A percentile compares a stretch with the other conserved stretches of the same genome.
Evolutionary conservation across 305 asterid species (phyloP).

Genomic region (Euphrasia arctica): DNA sequence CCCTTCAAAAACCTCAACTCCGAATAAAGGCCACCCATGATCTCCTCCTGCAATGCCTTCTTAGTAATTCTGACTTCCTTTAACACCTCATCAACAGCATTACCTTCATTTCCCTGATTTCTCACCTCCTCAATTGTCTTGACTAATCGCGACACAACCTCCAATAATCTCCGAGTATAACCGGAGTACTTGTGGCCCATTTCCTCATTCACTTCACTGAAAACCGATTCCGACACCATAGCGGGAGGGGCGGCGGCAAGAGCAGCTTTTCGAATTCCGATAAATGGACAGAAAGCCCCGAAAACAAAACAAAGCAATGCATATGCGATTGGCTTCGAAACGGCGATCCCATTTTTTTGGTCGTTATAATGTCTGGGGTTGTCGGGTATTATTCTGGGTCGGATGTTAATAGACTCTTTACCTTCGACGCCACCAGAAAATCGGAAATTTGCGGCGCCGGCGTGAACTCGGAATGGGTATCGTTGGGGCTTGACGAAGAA

Average conservation of each 20-base stretch:
- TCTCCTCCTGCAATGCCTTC: conserved; percentile 58
- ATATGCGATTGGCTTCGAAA: conserved; percentile 58
- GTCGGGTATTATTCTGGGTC: conserved; percentile 1
- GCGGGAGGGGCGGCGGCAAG: conserved; percentile 38
- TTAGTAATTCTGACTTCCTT: conserved; percentile 54
- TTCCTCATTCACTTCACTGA: conserved; percentile 29
- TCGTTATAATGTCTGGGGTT: conserved; percentile 25
- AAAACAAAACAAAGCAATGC: conserved; percentile 50
- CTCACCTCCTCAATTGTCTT: conserved; percentile 54
- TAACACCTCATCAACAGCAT: conserved; percentile 42
- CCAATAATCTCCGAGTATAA: conserved; percentile 57
- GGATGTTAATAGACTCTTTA: conserved; percentile 8
- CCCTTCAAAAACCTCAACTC: conserved; percentile 49
- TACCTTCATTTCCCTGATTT: conserved; percentile 36
- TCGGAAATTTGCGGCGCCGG: conserved; percentile 11
- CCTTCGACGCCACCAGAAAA: conserved; percentile 23
- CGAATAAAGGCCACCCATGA: conserved; percentile 55
- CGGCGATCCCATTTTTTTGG: conserved; percentile 29
- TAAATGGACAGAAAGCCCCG: conserved; percentile 48
- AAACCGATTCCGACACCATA: conserved; percentile 25
- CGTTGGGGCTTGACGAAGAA: conserved; percentile 23
- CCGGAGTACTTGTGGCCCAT: conserved; percentile 58
- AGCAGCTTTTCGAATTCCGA: conserved; percentile 51
- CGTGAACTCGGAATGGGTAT: conserved; percentile 25
- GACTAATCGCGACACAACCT: conserved; percentile 46